Evolutionary conservation across 148 eudicot genomes (phyloP), one percentile per base, ranked within the genome.

Genomic region (Cornus controversa): DNA sequence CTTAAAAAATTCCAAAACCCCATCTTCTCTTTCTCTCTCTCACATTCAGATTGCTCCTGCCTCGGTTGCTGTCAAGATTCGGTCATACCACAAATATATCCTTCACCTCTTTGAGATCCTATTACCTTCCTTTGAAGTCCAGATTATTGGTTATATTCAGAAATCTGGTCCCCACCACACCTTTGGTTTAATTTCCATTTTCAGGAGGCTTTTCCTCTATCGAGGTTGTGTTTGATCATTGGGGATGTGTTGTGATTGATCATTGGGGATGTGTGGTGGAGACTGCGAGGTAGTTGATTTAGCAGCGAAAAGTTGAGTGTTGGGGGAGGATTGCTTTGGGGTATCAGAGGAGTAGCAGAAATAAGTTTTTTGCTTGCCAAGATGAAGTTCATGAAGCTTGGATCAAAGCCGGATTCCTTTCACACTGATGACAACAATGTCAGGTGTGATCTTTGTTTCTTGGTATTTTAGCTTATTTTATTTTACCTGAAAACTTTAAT

Each of bases 341-440:
- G 80, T 26, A 26, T 23, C 45, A 22, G 40, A 64, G 47, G 76
- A 71, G 47, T 65, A 53, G 74, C 23, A 42, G 80, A 72, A 78
- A 73, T 64, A 79, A 86, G 81, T 78, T 80, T 78, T 81, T 80
- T 86, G 8, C 73, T 66, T 18, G 64, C 26, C 71, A 88, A 75
- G 81, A 94, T 94, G 98, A 94, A 94, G 95, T 94, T 94, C 83
- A 94, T 94, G 98, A 94, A 94, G 85, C 95, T 94, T 77, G 98
- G 98, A 83, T 92, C 98, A 65, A 94, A 91, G 82, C 91, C 92
- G 6, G 98, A 94, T 86, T 75, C 87, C 42, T 91, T 94, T 81
- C 97, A 89, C 85, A 85, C 77, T 54, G 94, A 91, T 62, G 93
- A 87, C 37, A 83, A 89, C 70, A 82, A 86, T 86, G 80, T 86